Evolutionary conservation across 768 basidiomycete genomes (phyloP).

Genomic region (Xerocomellus amylosporus): DNA sequence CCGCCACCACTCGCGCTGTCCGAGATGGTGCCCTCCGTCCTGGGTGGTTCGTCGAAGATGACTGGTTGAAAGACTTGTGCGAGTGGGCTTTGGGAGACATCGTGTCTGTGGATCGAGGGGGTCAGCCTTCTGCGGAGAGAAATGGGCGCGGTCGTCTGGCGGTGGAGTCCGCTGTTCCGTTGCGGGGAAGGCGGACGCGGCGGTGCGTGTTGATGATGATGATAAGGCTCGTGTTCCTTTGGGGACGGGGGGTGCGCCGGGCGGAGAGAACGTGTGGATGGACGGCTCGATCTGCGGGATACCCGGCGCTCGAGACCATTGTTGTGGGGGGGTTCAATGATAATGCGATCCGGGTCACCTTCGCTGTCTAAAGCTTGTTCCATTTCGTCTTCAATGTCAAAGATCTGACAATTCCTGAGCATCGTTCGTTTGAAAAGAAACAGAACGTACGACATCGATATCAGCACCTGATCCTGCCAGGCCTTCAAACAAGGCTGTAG

Average conservation of each 20-base stretch:
- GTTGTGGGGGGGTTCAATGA: slow-evolving; percentile 16
- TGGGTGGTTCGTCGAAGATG: slow-evolving; percentile 46
- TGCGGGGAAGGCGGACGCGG: slow-evolving; percentile 8
- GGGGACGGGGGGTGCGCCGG: slow-evolving; percentile 17
- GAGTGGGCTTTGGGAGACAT: slow-evolving; percentile 49
- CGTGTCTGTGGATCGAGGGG: slow-evolving; percentile 20
- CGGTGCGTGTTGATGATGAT: background rate
- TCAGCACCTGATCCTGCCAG: slow-evolving; percentile 68
- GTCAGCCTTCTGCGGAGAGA: slow-evolving; percentile 19
- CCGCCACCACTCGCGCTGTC: slow-evolving; percentile 12
- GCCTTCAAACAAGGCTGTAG: slow-evolving; percentile 76
- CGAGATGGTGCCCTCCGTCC: slow-evolving; percentile 32
- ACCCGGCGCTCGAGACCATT: slow-evolving; percentile 26
- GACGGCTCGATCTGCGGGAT: slow-evolving; percentile 34
- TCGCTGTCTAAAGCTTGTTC: slow-evolving; percentile 6
- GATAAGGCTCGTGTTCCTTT: slow-evolving; percentile 19
- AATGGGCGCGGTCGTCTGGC: slow-evolving; percentile 14
- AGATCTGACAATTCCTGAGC: slow-evolving; percentile 48
- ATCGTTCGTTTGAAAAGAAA: background rate
- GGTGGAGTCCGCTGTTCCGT: slow-evolving; percentile 7
- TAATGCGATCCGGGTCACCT: slow-evolving; percentile 1
- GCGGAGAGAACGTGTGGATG: slow-evolving; percentile 29
- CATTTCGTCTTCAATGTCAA: slow-evolving; percentile 70
- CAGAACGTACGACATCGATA: slow-evolving; percentile 62
- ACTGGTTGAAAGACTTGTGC: slow-evolving; percentile 75